Evolutionary conservation across 1,284 basidiomycete genomes (phyloP).

Genomic region (Moesziomyces antarcticus): DNA sequence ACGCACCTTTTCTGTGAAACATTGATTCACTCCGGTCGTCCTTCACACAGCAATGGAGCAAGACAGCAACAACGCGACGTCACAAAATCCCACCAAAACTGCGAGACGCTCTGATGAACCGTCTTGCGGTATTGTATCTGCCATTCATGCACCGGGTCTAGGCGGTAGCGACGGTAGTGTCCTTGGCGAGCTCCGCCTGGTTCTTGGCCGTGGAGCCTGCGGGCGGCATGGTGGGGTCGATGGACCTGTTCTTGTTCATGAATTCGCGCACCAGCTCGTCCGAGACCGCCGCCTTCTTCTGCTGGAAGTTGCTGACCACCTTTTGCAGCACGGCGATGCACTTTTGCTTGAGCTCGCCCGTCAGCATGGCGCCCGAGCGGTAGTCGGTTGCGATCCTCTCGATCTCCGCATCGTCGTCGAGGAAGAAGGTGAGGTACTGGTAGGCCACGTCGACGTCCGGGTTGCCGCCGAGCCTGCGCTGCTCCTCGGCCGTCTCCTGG

Average conservation of each 20-base stretch:
- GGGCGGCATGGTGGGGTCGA: slow-evolving; percentile 68
- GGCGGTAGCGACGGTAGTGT: slow-evolving; percentile 37
- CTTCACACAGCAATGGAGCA: too few species aligned
- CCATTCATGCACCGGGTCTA: slow-evolving; percentile 3
- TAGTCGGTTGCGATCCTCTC: slow-evolving; percentile 87
- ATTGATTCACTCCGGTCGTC: neutral
- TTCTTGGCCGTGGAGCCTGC: slow-evolving; percentile 49
- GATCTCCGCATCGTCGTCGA: slow-evolving; percentile 92
- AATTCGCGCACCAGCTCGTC: slow-evolving; percentile 81
- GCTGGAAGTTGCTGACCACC: slow-evolving; percentile 87
- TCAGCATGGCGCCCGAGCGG: slow-evolving; percentile 85
- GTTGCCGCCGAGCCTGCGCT: slow-evolving; percentile 86
- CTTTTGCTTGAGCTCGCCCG: slow-evolving; percentile 89
- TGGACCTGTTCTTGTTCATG: slow-evolving; percentile 86
- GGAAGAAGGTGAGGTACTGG: slow-evolving; percentile 96
- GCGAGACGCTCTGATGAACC: too few species aligned
- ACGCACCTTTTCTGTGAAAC: neutral
- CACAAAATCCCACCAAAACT: too few species aligned
- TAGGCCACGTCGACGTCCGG: slow-evolving; percentile 96
- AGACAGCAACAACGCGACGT: too few species aligned
- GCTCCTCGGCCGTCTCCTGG: slow-evolving; percentile 90
- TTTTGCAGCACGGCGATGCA: slow-evolving; percentile 86
- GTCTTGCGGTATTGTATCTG: too few species aligned
- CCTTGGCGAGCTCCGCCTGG: slow-evolving; percentile 38
- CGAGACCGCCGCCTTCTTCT: slow-evolving; percentile 84